Evolutionary conservation across 805 yeast genomes (phyloP).

Genomic region (Citeromyces nyonsensis): DNA sequence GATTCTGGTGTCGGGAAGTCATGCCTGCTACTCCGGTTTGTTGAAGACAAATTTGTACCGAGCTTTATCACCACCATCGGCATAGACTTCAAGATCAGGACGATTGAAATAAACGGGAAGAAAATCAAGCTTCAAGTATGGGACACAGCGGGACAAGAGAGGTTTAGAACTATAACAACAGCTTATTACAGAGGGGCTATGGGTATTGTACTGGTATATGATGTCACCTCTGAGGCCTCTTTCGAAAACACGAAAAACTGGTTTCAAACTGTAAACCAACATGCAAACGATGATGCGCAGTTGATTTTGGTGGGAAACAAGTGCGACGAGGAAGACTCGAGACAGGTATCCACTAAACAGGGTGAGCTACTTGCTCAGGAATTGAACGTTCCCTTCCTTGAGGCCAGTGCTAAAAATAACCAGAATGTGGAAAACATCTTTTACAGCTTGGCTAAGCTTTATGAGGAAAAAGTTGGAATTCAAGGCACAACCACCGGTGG

Average conservation of each 20-base stretch:
- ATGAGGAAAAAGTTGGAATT: conserved; percentile 60
- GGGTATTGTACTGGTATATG: conserved; percentile 76
- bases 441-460: conserved; percentile 73
- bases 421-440: conserved; percentile 86
- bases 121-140: conserved; percentile 89
- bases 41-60: conserved; percentile 93
- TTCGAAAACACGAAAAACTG: conserved; percentile 88
- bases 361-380: conserved; percentile 82
- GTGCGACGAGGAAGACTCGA: conserved; percentile 76
- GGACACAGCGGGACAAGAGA: conserved; percentile 98
- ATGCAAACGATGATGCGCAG: conserved; percentile 93
- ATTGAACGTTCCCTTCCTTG: conserved; percentile 81
- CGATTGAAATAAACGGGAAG: conserved; percentile 86
- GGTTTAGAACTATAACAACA: conserved; percentile 89
- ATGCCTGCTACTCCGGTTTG: conserved; percentile 81
- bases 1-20: conserved; percentile 86
- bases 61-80: conserved; percentile 96
- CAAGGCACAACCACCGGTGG: conserved; percentile 3
- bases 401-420: conserved; percentile 91
- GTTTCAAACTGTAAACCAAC: conserved; percentile 92
- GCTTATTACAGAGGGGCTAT: conserved; percentile 84
- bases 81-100: conserved; percentile 93
- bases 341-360: conserved; percentile 81
- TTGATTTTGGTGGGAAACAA: conserved; percentile 91
- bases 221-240: conserved; percentile 79